These are phyloP conservation scores for Phyllosticta citriasiana DNA, from an alignment of 2,329 filamentous ascomycete genomes.

Conservation along the genomic window DNA sequence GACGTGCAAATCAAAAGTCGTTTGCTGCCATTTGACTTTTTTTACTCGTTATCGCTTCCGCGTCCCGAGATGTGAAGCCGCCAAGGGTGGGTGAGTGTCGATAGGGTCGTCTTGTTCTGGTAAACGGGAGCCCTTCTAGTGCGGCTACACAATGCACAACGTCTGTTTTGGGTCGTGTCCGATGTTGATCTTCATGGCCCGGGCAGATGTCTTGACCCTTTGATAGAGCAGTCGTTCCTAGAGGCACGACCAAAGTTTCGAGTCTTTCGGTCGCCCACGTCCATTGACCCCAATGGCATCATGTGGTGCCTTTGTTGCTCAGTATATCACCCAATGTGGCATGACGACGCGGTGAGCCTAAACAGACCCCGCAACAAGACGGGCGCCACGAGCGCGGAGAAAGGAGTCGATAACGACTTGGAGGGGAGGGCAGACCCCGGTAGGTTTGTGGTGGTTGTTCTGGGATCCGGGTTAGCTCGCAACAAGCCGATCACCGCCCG, in stretches of 20 bases:
- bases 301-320: background rate
- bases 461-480: background rate
- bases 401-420: background rate
- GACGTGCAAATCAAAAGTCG: background rate
- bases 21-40: background rate
- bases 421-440: background rate
- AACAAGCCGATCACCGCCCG: background rate
- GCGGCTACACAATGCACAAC: background rate
- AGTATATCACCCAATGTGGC: background rate
- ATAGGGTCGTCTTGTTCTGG: background rate
- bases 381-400: background rate
- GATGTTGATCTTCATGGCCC: background rate
- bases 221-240: background rate
- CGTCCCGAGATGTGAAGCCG: background rate
- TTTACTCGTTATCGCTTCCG: background rate
- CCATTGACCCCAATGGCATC: background rate
- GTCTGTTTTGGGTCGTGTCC: background rate
- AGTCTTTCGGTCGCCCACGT: background rate
- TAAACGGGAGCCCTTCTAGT: background rate
- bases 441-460: background rate
- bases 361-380: background rate
- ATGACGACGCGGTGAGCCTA: background rate
- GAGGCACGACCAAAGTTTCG: background rate
- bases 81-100: background rate
- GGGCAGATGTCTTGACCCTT: background rate